Evolutionary conservation across 345 rosid species (phyloP).

Genomic region (Gossypium turneri): DNA sequence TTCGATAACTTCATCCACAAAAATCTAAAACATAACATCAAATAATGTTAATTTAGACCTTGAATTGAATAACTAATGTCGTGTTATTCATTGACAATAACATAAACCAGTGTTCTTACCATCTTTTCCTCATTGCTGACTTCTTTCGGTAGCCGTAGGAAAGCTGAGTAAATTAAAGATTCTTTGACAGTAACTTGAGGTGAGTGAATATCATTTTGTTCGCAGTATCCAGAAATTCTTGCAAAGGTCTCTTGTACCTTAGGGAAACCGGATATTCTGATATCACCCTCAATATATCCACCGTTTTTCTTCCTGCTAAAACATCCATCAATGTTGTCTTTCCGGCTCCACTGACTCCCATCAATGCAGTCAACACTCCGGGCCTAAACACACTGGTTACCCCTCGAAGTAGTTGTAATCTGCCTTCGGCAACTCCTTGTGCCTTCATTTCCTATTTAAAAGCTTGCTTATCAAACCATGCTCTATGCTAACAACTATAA

Average conservation of each 20-base stretch:
- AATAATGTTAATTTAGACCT: background rate
- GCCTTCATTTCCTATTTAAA: constrained; percentile 72
- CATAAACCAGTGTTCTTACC: constrained; percentile 33
- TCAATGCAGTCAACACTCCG: constrained; percentile 81
- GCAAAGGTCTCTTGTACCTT: constrained; percentile 91
- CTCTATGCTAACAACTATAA: background rate
- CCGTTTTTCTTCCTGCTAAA: constrained; percentile 84
- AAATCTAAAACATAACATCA: constrained; percentile 31
- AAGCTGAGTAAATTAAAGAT: constrained; percentile 84
- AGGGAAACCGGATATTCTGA: constrained; percentile 74
- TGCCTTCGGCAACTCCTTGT: constrained; percentile 66
- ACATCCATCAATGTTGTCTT: constrained; percentile 97
- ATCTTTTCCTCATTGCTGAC: constrained; percentile 66
- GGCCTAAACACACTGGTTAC: constrained; percentile 88
- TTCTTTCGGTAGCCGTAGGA: constrained; percentile 75
- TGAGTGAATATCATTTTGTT: constrained; percentile 83
- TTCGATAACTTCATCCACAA: constrained; percentile 69
- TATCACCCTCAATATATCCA: constrained; percentile 83
- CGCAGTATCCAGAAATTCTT: constrained; percentile 89
- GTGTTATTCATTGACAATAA: background rate
- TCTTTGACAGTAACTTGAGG: constrained; percentile 84
- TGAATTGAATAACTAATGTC: background rate
- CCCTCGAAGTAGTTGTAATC: constrained; percentile 60
- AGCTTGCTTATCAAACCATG: background rate
- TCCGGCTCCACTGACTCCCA: constrained; percentile 99